Percentiles rank a stretch among this genome's conserved stretches.
Conservation (phyloP, 2,329 filamentous ascomycete species). For the Ascosphaera pollenicola region DNA sequence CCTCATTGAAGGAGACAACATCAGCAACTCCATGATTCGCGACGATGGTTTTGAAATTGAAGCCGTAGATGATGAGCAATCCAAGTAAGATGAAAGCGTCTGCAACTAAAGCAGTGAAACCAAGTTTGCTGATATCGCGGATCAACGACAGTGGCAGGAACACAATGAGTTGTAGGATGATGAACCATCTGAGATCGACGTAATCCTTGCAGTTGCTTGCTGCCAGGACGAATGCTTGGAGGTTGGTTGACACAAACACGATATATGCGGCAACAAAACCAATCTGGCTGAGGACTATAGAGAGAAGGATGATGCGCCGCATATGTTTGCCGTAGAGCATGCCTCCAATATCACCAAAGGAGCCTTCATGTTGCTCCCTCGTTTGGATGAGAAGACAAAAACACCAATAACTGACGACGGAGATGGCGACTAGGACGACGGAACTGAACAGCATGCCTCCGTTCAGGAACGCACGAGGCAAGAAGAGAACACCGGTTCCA, state of each 20-base stretch:
- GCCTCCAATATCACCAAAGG: conserved; percentile 91
- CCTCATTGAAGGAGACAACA: conserved; percentile 72
- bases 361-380: conserved; percentile 67
- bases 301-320: conserved; percentile 65
- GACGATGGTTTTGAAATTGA: conserved; percentile 67
- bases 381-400: conserved; percentile 85
- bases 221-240: conserved; percentile 84
- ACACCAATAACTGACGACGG: conserved; percentile 81
- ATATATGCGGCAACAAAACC: conserved; percentile 92
- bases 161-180: conserved; percentile 84
- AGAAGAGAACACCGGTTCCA: conserved; percentile 81
- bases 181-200: conserved; percentile 74
- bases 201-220: conserved; percentile 70
- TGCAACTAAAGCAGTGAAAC: conserved; percentile 79
- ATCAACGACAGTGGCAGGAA: conserved; percentile 89
- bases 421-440: conserved; percentile 65
- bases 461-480: conserved; percentile 82
- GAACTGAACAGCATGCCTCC: conserved; percentile 97
- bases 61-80: conserved; percentile 86
- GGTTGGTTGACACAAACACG: conserved; percentile 87
- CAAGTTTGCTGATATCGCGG: conserved; percentile 91
- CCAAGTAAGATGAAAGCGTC: conserved; percentile 89
- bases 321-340: conserved; percentile 80
- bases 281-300: conserved; percentile 87
- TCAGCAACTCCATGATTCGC: conserved; percentile 51